phyloP scores from a whole-genome alignment of 805 yeast genomes.

The Tetrapisispora arboricola region DNA sequence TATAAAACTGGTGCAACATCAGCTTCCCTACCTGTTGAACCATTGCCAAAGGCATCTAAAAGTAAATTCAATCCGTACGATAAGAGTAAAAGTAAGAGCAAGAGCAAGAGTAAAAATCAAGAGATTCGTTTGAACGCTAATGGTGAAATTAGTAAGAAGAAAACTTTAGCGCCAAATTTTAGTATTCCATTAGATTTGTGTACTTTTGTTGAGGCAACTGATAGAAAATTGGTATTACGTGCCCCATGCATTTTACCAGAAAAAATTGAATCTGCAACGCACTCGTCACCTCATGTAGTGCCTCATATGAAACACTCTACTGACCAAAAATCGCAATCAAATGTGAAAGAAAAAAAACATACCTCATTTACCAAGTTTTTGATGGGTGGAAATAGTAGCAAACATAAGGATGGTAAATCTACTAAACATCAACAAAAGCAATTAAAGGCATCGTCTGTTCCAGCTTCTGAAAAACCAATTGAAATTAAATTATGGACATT shows the following conservation, averaged over 20 bases:
- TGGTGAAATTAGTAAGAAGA: conserved; percentile 24
- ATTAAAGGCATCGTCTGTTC: neutral
- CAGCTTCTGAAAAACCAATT: neutral
- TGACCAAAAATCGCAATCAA: neutral
- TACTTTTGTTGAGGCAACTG: conserved; percentile 26
- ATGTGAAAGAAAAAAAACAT: conserved; percentile 7
- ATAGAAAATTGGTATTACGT: conserved; percentile 13
- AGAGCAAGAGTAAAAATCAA: too few species aligned
- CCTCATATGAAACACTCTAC: neutral
- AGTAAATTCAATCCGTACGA: neutral
- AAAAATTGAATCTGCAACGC: neutral
- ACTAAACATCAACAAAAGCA: neutral
- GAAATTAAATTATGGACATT: conserved; percentile 22
- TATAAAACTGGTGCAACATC: conserved; percentile 11
- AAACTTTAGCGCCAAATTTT: conserved; percentile 38
- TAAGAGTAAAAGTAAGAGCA: neutral
- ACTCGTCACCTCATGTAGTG: neutral
- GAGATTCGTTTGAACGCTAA: too few species aligned
- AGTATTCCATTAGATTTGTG: conserved; percentile 34
- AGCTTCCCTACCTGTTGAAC: neutral
- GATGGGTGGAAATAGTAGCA: conserved; percentile 6
- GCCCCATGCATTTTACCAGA: conserved; percentile 4
- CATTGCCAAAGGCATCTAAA: neutral
- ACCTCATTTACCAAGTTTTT: conserved; percentile 12
- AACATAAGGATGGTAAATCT: neutral